Percentiles rank a stretch among this genome's conserved stretches.
These are phyloP conservation scores for Strigomonas culicis DNA, from an alignment of 208 protist species.

Conservation along the genomic window DNA sequence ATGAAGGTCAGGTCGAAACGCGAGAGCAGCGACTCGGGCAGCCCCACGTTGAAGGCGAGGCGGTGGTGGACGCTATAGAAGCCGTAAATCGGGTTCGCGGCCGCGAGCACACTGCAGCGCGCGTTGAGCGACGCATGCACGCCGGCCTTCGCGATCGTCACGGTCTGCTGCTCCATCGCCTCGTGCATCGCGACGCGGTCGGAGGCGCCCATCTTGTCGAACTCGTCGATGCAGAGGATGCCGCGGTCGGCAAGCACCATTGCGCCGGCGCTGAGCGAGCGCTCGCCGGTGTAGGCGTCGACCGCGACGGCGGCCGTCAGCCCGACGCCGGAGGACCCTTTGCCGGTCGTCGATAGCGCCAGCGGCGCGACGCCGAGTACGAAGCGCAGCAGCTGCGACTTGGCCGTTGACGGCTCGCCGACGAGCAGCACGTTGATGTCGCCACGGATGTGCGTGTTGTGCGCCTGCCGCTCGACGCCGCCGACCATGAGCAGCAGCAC, in stretches of 20 bases:
- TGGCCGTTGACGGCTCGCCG: slow-evolving; percentile 99
- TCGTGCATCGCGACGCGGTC: slow-evolving; percentile 99
- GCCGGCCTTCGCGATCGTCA: slow-evolving; percentile 99
- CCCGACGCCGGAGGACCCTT: slow-evolving; percentile 98
- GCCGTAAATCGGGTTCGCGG: slow-evolving; percentile 98
- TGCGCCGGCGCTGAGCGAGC: slow-evolving; percentile 98
- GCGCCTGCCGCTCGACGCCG: neutral
- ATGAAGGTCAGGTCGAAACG: slow-evolving; percentile 98
- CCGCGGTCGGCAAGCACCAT: slow-evolving; percentile 98
- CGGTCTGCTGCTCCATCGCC: slow-evolving; percentile 99
- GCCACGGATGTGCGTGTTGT: slow-evolving; percentile 76
- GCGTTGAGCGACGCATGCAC: slow-evolving; percentile 99
- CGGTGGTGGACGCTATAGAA: slow-evolving; percentile 96
- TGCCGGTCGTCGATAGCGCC: slow-evolving; percentile 99
- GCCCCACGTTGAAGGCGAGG: slow-evolving; percentile 98
- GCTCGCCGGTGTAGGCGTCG: slow-evolving; percentile 96
- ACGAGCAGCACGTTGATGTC: slow-evolving; percentile 99
- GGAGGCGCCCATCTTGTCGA: slow-evolving; percentile 99
- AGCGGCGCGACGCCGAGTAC: slow-evolving; percentile 98
- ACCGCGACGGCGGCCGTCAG: slow-evolving; percentile 98
- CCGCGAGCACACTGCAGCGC: slow-evolving; percentile 98
- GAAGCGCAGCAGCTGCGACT: slow-evolving; percentile 98
- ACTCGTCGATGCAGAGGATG: slow-evolving; percentile 99
- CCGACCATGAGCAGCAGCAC: slow-evolving; percentile 79
- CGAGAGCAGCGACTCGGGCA: slow-evolving; percentile 98